Base-by-base conservation (phyloP, 192 early-diverging fungal species). In the Backusella psychrophila region DNA sequence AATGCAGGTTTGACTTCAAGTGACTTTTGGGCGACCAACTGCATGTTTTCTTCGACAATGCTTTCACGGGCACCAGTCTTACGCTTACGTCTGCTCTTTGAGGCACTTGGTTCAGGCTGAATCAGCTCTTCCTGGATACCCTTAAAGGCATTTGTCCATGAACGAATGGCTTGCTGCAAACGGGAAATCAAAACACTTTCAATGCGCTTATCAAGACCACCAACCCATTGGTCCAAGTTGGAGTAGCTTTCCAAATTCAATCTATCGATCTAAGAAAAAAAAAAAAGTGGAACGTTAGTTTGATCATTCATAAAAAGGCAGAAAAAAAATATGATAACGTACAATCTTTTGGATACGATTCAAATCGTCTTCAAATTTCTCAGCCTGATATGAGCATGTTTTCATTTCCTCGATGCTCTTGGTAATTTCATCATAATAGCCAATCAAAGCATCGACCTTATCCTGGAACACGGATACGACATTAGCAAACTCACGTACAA, bases 241-340 rank as follows among this genome's bases (percentile, higher is more conserved):
- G 97, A 95, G 75, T 95, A 99, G 36, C 89, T 89, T 80, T 98
- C 97, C 56, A 99, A 84, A 78, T 96, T 98, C 36, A 99, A 91
- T 5, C 91, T 84, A 82, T 99, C 97, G 33, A 99, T 92, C 87
- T 90, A 68, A 1, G 36, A 77, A 44, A 49, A 11, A 21, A 49
- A 72, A 39, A 71, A 75, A 5, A 31, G 6, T 26, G 39, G 29
- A n/a, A 68, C 11, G 14, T 26, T 38, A 41, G 33, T 38, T 71
- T 38, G 17, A 1, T 33, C 6, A n/a, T 23, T 65, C 59, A 66
- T 46, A 15, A 39, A 59, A 39, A 44, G 0, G 17, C 31, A 31
- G 19, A 11, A 14, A 41, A 70, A 5, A 17, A 70, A 41, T 12
- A 35, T 39, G 17, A 19, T 65, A 49, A 74, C 84, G 35, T 84